Evolutionary conservation across 441 rosid species (phyloP).

Genomic region (Theobroma grandiflorum): DNA sequence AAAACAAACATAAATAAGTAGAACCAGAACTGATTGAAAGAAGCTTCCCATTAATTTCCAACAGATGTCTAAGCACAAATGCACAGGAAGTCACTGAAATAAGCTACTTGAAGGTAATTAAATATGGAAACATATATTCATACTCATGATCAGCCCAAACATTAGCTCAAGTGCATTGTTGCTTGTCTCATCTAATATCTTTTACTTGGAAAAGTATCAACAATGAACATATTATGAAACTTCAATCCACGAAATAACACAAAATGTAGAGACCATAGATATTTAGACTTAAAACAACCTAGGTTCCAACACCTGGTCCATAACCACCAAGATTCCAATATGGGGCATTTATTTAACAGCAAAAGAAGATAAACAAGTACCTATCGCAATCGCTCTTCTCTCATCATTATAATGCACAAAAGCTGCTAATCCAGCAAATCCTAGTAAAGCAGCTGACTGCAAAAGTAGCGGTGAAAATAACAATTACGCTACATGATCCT

Average conservation of each 20-base stretch:
- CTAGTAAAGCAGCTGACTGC: conserved; percentile 69
- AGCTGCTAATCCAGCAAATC: conserved; percentile 60
- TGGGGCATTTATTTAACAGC: not conserved
- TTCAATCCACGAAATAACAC: not conserved
- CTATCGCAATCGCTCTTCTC: conserved; percentile 67
- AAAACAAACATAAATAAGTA: not conserved
- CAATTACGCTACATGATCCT: not conserved
- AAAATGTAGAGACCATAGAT: not conserved
- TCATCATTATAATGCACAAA: conserved; percentile 78
- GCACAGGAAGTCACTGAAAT: not conserved
- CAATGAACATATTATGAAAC: conserved; percentile 2
- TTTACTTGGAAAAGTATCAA: not conserved
- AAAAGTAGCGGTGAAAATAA: conserved; percentile 24
- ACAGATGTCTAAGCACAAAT: not conserved
- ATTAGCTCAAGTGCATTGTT: conserved; percentile 1
- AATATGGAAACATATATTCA: not conserved
- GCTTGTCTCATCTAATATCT: not conserved
- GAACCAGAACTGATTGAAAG: not conserved
- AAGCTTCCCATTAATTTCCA: not conserved
- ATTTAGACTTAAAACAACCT: not conserved
- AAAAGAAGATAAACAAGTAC: conserved; percentile 38
- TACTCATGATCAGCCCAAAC: not conserved
- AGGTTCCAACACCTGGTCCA: not conserved
- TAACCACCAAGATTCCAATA: conserved; percentile 7
- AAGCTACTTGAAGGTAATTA: not conserved